Evolutionary conservation across 257 asterid species (phyloP), one percentile per base, ranked within the genome.

Genomic region (Cordia subcordata): DNA sequence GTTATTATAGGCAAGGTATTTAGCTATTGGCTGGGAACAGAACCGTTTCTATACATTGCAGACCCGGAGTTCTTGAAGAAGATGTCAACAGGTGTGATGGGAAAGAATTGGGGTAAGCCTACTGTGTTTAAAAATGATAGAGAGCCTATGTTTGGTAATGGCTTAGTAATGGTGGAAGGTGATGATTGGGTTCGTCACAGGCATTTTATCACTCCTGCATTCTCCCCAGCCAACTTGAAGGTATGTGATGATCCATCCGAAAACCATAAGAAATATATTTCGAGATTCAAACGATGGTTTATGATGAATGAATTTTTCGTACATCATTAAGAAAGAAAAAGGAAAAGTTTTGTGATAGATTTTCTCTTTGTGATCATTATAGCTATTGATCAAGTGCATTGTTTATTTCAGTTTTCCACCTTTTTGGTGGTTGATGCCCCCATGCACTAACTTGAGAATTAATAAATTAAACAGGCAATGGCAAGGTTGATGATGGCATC

Each of bases 141-240:
- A 68, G 68, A 78, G 51, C 94, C 99, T 56, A 86, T 92, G 96
- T 92, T 92, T 50, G 99, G 99, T 1, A 74, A 75, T 39, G 99
- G 95, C 13, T 80, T 88, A 4, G 18, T 86, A 22, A 92, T 86
- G 97, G 87, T 80, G 8, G 99, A 92, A 80, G 94, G 96, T 8
- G 91, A 92, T 23, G 96, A 86, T 21, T 92, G 99, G 99, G 94
- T 92, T 55, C 88, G 83, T 3, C 99, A 88, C 53, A 61, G 99
- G 23, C 93, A 84, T 70, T 56, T 72, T 54, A 80, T 84, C 32
- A 88, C 95, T 32, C 99, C 99, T 0, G 99, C 99, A 13, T 92
- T 92, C 67, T 61, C 88, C 54, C 87, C 86, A 0, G 23, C 85
- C 62, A 86, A 82, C 83, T 73, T 92, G 67, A 92, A 83, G 94